phyloP scores from a whole-genome alignment of 163 green algal species.

The Chlamydomonas reinhardtii region DNA sequence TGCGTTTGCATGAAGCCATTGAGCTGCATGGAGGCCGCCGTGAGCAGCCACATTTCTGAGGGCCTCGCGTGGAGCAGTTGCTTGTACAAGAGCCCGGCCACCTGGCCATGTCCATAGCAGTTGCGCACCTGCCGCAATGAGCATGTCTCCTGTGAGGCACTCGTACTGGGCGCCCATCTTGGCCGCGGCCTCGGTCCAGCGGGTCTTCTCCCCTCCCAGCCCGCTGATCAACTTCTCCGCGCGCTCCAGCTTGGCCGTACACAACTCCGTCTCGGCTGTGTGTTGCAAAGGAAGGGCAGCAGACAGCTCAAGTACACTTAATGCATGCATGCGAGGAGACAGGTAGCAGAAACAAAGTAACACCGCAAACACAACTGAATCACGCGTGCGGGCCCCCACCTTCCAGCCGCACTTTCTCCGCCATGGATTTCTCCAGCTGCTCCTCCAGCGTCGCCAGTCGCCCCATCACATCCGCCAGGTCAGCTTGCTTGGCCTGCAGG shows the following conservation, averaged over 20 bases:
- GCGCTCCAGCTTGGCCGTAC: slow-evolving; percentile 81
- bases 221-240: slow-evolving; percentile 80
- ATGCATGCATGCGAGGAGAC: too few relatives aligned
- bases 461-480: slow-evolving; percentile 76
- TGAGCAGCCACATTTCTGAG: too few relatives aligned
- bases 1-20: too few relatives aligned
- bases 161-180: slow-evolving; percentile 62
- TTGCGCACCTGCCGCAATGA: slow-evolving; percentile 69
- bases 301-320: too few relatives aligned
- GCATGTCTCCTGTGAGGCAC: slow-evolving; percentile 82
- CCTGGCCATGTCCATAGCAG: too few relatives aligned
- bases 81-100: too few relatives aligned
- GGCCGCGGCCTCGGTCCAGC: slow-evolving; percentile 74
- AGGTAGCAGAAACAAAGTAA: too few relatives aligned
- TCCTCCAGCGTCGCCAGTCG: slow-evolving; percentile 76
- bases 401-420: slow-evolving; percentile 70
- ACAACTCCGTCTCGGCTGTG: slow-evolving; percentile 79
- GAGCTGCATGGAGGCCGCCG: too few relatives aligned
- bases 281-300: not conserved
- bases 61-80: too few relatives aligned
- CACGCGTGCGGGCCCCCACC: not conserved
- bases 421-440: slow-evolving; percentile 72
- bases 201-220: slow-evolving; percentile 78
- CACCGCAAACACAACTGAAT: too few relatives aligned
- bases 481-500: slow-evolving; percentile 65